Evolutionary conservation across 2,329 filamentous ascomycete genomes (phyloP), one percentile per base, ranked within the genome.

Genomic region (Arthroderma sp.): DNA sequence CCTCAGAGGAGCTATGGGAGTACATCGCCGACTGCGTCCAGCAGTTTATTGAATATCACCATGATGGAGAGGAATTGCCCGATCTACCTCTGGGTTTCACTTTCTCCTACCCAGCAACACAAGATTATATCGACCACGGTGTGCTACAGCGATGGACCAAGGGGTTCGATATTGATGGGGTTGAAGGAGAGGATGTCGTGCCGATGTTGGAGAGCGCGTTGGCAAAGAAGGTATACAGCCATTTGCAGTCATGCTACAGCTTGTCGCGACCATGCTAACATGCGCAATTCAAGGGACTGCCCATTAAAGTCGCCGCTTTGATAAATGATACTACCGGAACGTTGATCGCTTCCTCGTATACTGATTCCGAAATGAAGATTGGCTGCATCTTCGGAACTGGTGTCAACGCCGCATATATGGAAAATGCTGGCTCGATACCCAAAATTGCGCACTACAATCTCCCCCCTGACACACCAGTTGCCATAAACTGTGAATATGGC

Each of bases 261-360:
- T 62, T 65, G 60, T 38, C 39, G 2, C 4, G n/a, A 2, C n/a
- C 17, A 43, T 31, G 9, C 47, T 51, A 33, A 51, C 47, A 17
- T 31, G 23, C 25, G 28, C 39, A 43, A 35, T 31, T n/a, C 9
- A 44, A 91, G 85, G 85, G 85, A 31, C 85, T 96, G 13, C 91
- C 91, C 51, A 94, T 97, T 75, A 95, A 91, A 75, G 79, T 97
- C 58, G 87, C 87, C 23, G 93, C 93, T 37, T 75, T 98, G 71
- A 93, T 97, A 75, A 98, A 98, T 71, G 93, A 98, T 71, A 98
- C 93, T 52, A 97, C 91, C 17, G 93, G 93, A 66, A 98, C 93
- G 33, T 78, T 98, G 66, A 95, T 98, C 67, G 93, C 93, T 60
- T 97, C 91, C 25, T 86, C 89, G 31, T 98, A 98, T 75, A 97